phyloP scores from a whole-genome alignment of 1,139 yeast genomes.

The Debaryomyces psychrophilus region DNA sequence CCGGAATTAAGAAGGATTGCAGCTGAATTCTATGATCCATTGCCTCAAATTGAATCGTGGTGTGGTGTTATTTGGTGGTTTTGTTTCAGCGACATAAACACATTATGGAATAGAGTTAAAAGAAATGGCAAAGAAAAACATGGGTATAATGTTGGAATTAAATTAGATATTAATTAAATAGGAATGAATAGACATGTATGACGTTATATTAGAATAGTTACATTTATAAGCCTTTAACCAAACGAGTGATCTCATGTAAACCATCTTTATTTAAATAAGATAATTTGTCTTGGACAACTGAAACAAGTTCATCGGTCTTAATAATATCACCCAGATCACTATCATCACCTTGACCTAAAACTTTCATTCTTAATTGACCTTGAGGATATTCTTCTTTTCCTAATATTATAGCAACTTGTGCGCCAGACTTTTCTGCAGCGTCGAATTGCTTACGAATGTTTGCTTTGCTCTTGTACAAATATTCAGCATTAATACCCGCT shows the following conservation, averaged over 20 bases:
- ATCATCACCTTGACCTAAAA: constrained; percentile 85
- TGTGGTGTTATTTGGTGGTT: constrained; percentile 74
- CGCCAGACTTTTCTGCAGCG: constrained; percentile 94
- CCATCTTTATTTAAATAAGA: constrained; percentile 46
- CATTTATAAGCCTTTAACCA: constrained; percentile 53
- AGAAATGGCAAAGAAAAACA: constrained; percentile 50
- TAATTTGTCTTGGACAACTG: constrained; percentile 58
- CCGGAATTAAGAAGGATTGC: constrained; percentile 71
- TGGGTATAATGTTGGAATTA: constrained; percentile 27
- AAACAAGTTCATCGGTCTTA: constrained; percentile 58
- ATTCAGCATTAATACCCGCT: constrained; percentile 88
- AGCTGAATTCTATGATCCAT: constrained; percentile 76
- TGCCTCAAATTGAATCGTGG: constrained; percentile 83
- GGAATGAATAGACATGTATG: constrained; percentile 2
- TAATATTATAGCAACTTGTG: constrained; percentile 85
- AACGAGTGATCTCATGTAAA: constrained; percentile 59
- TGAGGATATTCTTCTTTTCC: constrained; percentile 91
- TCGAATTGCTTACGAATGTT: constrained; percentile 95
- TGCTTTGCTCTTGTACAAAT: constrained; percentile 87
- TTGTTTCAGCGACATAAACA: constrained; percentile 65
- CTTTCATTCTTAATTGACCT: constrained; percentile 83
- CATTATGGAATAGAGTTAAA: constrained; percentile 81
- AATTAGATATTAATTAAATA: constrained; percentile 5
- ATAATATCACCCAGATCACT: constrained; percentile 87
- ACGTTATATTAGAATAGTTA: constrained; percentile 4